phyloP scores from a whole-genome alignment of 2,329 filamentous ascomycete genomes.

The Teratosphaeria gauchensis region DNA sequence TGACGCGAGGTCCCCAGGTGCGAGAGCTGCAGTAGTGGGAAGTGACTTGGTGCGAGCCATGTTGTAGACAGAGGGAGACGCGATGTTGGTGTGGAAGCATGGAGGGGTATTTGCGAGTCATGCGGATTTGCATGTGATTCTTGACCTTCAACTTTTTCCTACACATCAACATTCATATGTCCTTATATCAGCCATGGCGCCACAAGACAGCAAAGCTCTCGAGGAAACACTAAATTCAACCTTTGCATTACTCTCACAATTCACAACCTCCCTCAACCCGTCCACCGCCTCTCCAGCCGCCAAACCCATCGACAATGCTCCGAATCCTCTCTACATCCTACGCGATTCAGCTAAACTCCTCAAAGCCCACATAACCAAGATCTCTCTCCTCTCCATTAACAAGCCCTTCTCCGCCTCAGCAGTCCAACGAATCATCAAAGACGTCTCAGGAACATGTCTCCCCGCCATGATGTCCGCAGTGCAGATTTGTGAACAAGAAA shows the following conservation, averaged over 20 bases:
- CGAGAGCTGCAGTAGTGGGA: neutral
- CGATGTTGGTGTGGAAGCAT: neutral
- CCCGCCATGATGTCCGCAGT: slow-evolving; percentile 64
- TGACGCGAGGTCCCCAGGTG: slow-evolving; percentile 7
- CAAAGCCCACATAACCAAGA: slow-evolving; percentile 74
- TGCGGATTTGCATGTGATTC: slow-evolving; percentile 1
- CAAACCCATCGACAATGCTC: slow-evolving; percentile 23
- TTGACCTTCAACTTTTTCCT: neutral
- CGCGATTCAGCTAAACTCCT: slow-evolving; percentile 64
- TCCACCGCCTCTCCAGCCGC: slow-evolving; percentile 8
- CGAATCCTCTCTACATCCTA: slow-evolving; percentile 56
- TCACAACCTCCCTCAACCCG: slow-evolving; percentile 17
- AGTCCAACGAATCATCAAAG: slow-evolving; percentile 57
- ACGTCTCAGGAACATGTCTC: slow-evolving; percentile 63
- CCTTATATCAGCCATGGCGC: slow-evolving; percentile 23
- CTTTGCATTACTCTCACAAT: slow-evolving; percentile 23
- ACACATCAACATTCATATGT: neutral
- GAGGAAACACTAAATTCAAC: slow-evolving; percentile 22
- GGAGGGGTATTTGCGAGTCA: neutral
- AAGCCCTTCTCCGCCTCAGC: slow-evolving; percentile 77
- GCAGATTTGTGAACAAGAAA: slow-evolving; percentile 50
- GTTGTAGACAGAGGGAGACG: neutral
- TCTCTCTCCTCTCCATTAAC: slow-evolving; percentile 78
- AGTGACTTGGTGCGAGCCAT: slow-evolving; percentile 7
- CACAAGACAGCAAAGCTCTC: slow-evolving; percentile 15